A percentile compares a stretch with the other conserved stretches of the same genome.
Conservation (phyloP, 2,329 filamentous ascomycete species). For the Fusarium pseudonygamai region DNA sequence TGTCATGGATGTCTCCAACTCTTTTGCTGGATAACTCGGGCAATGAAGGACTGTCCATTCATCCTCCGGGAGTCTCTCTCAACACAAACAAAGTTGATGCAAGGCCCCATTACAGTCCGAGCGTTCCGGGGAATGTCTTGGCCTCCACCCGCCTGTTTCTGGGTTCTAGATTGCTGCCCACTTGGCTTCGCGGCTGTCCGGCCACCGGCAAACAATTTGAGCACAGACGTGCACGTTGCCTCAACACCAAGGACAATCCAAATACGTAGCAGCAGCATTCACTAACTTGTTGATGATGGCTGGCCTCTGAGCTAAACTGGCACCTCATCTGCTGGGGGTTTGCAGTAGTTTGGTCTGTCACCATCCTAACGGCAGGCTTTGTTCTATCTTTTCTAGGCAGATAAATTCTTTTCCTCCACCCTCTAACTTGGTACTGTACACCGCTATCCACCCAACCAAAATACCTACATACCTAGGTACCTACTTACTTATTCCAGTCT, state of each 20-base stretch:
- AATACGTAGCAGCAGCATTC: not conserved
- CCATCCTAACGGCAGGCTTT: not conserved
- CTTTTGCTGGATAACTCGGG: not conserved
- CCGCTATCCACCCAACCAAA: conserved; percentile 1
- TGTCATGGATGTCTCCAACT: not conserved
- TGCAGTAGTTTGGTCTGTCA: conserved; percentile 33
- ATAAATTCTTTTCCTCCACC: conserved; percentile 30
- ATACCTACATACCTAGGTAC: not conserved
- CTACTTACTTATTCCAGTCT: not conserved
- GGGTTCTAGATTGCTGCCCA: conserved; percentile 33
- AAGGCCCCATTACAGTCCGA: conserved; percentile 14
- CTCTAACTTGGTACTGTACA: not conserved
- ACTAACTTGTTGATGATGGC: not conserved
- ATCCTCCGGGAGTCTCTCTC: not conserved
- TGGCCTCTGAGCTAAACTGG: not conserved
- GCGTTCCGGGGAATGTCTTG: conserved; percentile 27
- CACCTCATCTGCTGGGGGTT: conserved; percentile 19
- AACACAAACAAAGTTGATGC: not conserved
- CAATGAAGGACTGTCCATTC: not conserved
- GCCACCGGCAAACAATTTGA: conserved; percentile 18
- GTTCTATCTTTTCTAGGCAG: conserved; percentile 38
- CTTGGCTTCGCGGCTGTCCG: conserved; percentile 32
- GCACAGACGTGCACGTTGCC: conserved; percentile 15
- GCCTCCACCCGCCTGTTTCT: conserved; percentile 6
- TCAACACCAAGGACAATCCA: conserved; percentile 15